Evolutionary conservation across 371 early-diverging fungal genomes (phyloP), one percentile per base, ranked within the genome.

Genomic region (Syncephalastrum sp.): DNA sequence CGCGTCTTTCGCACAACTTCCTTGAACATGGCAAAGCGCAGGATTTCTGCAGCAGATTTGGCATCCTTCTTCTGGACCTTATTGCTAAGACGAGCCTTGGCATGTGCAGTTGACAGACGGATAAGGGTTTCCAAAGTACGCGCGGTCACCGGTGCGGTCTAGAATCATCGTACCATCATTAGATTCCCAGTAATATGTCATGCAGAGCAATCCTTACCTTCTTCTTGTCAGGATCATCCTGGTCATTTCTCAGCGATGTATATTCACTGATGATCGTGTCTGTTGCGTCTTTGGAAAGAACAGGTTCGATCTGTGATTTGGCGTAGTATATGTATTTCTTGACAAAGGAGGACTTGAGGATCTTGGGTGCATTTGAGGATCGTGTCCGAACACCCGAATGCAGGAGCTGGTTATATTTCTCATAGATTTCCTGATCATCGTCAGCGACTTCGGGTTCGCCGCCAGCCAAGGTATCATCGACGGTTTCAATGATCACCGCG

Each of bases 61-160:
- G 95, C 96, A 72, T 98, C 98, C 54, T 82, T 80, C 62, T 85
- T 81, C 50, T 94, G 92, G 5, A 99, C 95, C 3, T 72, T 70
- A 29, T 72, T 68, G 47, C 91, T 89, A 57, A 99, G 77, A 47
- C 99, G 86, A 42, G 92, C 83, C 77, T 99, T 99, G 47, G 99
- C 99, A 75, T 98, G 95, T 6, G 99, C 99, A 10, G 99, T 98
- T 3, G 98, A 84, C 53, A 99, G 75, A 77, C 99, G 93, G 64
- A 99, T 99, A 52, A 99, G 79, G 0, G 99, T 99, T 75, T 99
- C 99, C 38, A 99, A 83, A 13, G 99, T 93, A 83, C 99, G 92
- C 7, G 99, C 93, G 6, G 99, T 99, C 47, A 99, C 84, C 15
- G 99, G 99, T 17, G 77, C 81, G 43, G 79, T 86, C 83, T 76